These are phyloP conservation scores for Rhodotorula sp. DNA, from an alignment of 1,284 basidiomycete genomes.

Conservation along the genomic window DNA sequence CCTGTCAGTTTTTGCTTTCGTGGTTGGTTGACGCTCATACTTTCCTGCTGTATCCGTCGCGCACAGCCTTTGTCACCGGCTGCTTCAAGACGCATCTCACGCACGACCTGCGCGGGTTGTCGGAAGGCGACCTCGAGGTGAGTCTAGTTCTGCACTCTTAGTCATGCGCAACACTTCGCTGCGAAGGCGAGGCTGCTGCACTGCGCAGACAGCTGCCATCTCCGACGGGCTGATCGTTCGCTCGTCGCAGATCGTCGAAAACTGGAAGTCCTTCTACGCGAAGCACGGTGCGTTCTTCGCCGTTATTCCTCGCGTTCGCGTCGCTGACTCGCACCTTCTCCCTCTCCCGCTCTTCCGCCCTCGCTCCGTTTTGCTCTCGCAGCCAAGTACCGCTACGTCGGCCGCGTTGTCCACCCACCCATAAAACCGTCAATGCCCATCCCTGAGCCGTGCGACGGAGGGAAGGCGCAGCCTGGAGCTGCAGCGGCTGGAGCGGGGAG, in stretches of 20 bases:
- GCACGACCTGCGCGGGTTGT: slow-evolving; percentile 80
- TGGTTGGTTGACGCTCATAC: neutral
- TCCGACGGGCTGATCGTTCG: neutral
- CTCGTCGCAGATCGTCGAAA: slow-evolving; percentile 61
- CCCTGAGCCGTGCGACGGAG: slow-evolving; percentile 63
- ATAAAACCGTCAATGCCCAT: slow-evolving; percentile 76
- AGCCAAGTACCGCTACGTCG: slow-evolving; percentile 56
- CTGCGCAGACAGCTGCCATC: neutral
- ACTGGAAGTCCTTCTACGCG: slow-evolving; percentile 86
- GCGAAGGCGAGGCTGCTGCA: neutral
- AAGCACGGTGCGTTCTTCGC: slow-evolving; percentile 66
- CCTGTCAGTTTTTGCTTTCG: fast-evolving
- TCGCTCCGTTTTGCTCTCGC: neutral
- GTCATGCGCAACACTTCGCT: neutral
- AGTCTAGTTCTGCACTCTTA: slow-evolving; percentile 37
- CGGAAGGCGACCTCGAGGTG: slow-evolving; percentile 62
- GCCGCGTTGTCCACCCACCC: slow-evolving; percentile 55
- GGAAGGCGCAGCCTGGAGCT: slow-evolving; percentile 19
- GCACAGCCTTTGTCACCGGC: slow-evolving; percentile 75
- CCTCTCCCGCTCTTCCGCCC: neutral
- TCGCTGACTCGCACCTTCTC: neutral
- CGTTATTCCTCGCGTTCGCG: neutral
- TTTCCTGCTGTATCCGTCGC: fast-evolving
- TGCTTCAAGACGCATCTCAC: slow-evolving; percentile 85
- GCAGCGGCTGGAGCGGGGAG: too few species aligned